Conservation (phyloP, 176 grass and related monocot genomes). For the Elymus sibiricus region DNA sequence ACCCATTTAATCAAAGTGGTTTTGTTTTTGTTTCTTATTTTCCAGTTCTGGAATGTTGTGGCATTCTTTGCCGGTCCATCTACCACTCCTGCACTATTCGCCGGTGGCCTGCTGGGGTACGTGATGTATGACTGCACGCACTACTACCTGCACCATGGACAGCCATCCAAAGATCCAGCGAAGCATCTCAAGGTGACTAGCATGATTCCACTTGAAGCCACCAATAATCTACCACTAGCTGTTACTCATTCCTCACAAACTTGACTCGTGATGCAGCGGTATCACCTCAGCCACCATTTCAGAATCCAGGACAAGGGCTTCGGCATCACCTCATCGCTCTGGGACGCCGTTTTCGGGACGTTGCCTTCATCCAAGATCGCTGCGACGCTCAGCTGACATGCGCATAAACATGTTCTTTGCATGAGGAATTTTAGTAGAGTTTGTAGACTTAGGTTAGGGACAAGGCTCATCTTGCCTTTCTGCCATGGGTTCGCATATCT, state of each 20-base stretch:
- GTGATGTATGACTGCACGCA: conserved; percentile 95
- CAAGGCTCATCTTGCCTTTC: conserved; percentile 14
- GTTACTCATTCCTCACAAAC: background rate
- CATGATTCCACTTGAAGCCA: background rate
- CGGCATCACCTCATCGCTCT: conserved; percentile 83
- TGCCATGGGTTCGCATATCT: conserved; percentile 14
- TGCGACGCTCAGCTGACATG: conserved; percentile 36
- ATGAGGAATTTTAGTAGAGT: conserved; percentile 25
- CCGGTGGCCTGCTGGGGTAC: conserved; percentile 83
- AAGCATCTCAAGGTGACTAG: conserved; percentile 75
- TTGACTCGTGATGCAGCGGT: conserved; percentile 43
- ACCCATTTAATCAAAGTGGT: background rate
- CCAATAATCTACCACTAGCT: background rate
- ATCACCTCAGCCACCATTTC: conserved; percentile 96
- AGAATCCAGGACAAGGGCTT: conserved; percentile 86
- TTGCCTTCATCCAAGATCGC: conserved; percentile 44
- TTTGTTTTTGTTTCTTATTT: background rate
- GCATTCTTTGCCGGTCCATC: conserved; percentile 54
- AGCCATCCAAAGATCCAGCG: conserved; percentile 66
- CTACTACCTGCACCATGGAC: conserved; percentile 91
- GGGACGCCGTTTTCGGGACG: conserved; percentile 79
- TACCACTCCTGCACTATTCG: conserved; percentile 70
- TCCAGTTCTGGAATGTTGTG: conserved; percentile 89
- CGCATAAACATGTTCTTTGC: conserved; percentile 23
- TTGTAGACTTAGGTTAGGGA: conserved; percentile 54